Percentiles rank a stretch among this genome's conserved stretches.
Conservation (phyloP, 2,329 filamentous ascomycete genomes). For the Alternaria triticimaculans region DNA sequence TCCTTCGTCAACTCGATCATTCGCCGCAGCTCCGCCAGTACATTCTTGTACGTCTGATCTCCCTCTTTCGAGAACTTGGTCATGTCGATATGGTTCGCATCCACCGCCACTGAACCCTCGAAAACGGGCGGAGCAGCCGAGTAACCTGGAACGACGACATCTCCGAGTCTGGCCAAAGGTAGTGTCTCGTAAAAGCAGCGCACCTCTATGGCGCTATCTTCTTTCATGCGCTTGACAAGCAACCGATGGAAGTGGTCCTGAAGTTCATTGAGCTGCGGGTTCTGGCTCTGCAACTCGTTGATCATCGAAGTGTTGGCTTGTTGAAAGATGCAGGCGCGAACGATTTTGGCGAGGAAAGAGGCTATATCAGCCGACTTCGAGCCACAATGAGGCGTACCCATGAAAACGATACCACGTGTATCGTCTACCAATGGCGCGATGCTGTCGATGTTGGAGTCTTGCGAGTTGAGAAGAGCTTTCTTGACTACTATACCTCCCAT, state of each 20-base stretch:
- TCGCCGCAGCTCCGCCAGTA: neutral
- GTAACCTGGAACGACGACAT: neutral
- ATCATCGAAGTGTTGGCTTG: neutral
- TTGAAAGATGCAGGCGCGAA: neutral
- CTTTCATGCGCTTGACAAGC: no score
- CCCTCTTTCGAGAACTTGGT: neutral
- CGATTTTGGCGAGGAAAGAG: neutral
- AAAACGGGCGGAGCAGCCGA: neutral
- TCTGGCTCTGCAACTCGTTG: neutral
- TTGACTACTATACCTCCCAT: neutral
- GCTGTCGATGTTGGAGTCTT: neutral
- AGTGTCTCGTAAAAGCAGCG: neutral
- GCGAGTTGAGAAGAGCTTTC: neutral
- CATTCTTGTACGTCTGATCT: neutral
- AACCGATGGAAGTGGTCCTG: no score
- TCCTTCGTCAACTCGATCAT: neutral
- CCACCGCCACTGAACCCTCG: neutral
- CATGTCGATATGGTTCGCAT: neutral
- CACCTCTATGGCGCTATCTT: neutral
- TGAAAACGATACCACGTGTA: neutral
- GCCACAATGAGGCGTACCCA: neutral
- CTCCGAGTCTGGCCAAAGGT: rapidly evolving
- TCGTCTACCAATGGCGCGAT: neutral
- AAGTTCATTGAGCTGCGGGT: no score
- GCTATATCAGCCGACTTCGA: neutral